These are phyloP conservation scores for Metschnikowia kunwiensis DNA, from an alignment of 805 yeast species.

Conservation along the genomic window DNA sequence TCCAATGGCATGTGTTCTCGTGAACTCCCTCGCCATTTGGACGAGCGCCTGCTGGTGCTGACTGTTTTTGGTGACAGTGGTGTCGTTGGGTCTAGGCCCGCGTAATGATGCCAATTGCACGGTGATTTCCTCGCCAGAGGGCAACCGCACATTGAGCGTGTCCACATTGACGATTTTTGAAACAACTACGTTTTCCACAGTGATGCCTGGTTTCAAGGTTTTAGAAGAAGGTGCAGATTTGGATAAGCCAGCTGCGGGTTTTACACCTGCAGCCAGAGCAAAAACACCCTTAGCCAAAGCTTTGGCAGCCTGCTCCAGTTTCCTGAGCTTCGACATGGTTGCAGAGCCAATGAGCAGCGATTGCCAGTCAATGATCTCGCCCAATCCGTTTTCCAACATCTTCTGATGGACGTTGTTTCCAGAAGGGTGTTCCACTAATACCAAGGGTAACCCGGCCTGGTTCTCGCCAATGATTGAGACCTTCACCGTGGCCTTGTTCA, in stretches of 20 bases:
- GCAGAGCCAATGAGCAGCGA: constrained; percentile 62
- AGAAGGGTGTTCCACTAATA: constrained; percentile 62
- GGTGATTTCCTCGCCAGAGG: constrained; percentile 51
- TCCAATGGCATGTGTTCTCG: constrained; percentile 66
- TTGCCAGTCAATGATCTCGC: constrained; percentile 79
- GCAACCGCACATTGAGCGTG: constrained; percentile 53
- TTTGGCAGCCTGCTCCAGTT: constrained; percentile 63
- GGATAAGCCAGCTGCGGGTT: constrained; percentile 14
- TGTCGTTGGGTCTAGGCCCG: constrained; percentile 66
- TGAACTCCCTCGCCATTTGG: constrained; percentile 69
- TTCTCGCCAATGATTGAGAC: constrained; percentile 58
- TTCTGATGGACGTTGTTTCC: constrained; percentile 69
- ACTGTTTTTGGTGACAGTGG: constrained; percentile 38
- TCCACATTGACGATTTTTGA: constrained; percentile 66
- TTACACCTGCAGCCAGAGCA: constrained; percentile 41
- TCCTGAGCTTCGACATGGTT: constrained; percentile 59
- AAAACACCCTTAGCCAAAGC: constrained; percentile 54
- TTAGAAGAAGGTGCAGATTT: constrained; percentile 11
- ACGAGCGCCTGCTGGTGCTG: constrained; percentile 50
- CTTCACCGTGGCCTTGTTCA: constrained; percentile 51
- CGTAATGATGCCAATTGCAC: constrained; percentile 77
- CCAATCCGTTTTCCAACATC: constrained; percentile 66
- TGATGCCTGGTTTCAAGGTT: constrained; percentile 43
- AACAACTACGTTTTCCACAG: constrained; percentile 50
- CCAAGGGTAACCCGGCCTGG: constrained; percentile 60